Conservation (phyloP, 192 early-diverging fungal genomes). For the Umbelopsis ramanniana region DNA sequence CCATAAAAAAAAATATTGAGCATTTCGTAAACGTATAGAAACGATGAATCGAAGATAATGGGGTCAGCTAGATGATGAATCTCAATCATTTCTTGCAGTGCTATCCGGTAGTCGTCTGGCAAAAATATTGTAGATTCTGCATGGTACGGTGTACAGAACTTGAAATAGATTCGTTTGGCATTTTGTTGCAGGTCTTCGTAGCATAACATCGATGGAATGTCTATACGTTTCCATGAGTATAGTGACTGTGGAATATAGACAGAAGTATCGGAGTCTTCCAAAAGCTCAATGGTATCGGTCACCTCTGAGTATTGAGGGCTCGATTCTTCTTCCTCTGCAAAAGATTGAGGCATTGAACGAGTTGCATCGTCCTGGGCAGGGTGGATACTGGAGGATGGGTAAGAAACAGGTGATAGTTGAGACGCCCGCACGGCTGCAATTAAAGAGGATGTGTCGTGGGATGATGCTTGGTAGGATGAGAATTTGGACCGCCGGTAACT, state of each 20-base stretch:
- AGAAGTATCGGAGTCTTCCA: background rate
- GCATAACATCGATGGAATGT: background rate
- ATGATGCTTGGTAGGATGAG: background rate
- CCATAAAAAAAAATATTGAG: conserved; percentile 51
- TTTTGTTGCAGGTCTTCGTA: conserved; percentile 37
- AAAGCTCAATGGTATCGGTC: background rate
- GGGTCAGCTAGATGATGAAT: conserved; percentile 47
- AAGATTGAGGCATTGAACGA: background rate
- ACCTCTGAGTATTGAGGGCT: background rate
- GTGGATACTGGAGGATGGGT: background rate
- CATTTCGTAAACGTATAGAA: conserved; percentile 47
- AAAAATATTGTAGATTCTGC: conserved; percentile 30
- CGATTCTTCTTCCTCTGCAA: background rate
- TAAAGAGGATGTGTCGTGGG: background rate
- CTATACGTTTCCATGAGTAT: background rate
- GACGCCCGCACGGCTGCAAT: background rate
- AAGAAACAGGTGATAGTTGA: background rate
- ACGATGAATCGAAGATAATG: conserved; percentile 47
- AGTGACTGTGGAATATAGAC: conserved; percentile 6
- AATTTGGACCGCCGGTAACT: background rate
- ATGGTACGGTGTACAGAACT: conserved; percentile 35
- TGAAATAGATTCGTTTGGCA: conserved; percentile 36
- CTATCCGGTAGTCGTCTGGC: conserved; percentile 44
- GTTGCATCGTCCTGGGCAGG: too few relatives aligned
- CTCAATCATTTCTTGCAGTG: conserved; percentile 43